Percentiles rank a stretch among this genome's conserved stretches.
Evolutionary conservation across 2,329 filamentous ascomycete genomes (phyloP).

Genomic region (Colletotrichum eleusines): DNA sequence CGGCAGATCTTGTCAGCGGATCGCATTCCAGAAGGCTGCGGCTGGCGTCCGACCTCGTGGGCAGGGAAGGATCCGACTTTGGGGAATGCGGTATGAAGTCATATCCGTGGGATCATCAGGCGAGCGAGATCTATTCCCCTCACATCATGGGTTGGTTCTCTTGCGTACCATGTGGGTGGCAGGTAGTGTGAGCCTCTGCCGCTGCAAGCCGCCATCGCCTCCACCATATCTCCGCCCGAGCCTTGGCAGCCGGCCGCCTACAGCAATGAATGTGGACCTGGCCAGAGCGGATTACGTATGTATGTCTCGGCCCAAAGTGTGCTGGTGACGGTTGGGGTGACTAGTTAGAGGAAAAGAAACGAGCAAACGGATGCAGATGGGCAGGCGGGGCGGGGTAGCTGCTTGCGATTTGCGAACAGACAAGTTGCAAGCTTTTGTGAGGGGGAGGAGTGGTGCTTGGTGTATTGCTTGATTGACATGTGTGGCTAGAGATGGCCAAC

Average conservation of each 20-base stretch:
- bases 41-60: too few relatives aligned
- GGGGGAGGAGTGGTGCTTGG: background rate
- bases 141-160: slow-evolving; percentile 6
- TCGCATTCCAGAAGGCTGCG: background rate
- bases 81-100: slow-evolving; percentile 19
- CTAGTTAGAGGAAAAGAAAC: slow-evolving; percentile 3
- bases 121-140: slow-evolving; percentile 14
- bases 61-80: background rate
- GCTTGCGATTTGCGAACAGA: slow-evolving; percentile 1
- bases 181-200: slow-evolving; percentile 1
- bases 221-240: background rate
- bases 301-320: slow-evolving; percentile 5
- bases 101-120: slow-evolving; percentile 19
- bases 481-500: slow-evolving; percentile 7
- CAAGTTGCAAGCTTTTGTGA: background rate
- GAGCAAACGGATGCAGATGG: background rate
- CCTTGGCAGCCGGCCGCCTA: background rate
- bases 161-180: background rate
- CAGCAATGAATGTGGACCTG: background rate
- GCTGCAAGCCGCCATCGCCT: slow-evolving; percentile 16
- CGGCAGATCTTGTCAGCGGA: background rate
- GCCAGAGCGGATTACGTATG: background rate
- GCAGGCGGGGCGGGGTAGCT: background rate
- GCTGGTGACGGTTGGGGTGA: background rate
- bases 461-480: background rate